Conservation (phyloP, 2,329 filamentous ascomycete genomes). For the Rhinocladiella similis region DNA sequence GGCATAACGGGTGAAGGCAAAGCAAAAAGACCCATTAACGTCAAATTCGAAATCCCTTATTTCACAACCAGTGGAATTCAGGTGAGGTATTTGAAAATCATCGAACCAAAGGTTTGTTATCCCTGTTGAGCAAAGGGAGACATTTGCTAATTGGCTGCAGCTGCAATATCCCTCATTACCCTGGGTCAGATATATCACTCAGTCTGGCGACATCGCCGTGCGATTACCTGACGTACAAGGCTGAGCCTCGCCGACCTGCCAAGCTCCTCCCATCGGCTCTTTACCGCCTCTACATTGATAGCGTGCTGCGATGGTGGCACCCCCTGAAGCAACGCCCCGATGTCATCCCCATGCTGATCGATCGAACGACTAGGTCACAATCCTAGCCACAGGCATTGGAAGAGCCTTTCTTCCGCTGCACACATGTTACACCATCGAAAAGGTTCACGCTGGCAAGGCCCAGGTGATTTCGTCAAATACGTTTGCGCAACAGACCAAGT, state of each 20-base stretch:
- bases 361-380: too few relatives aligned
- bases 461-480: too few relatives aligned
- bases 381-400: too few relatives aligned
- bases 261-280: neutral
- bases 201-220: slow-evolving; percentile 94
- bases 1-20: slow-evolving; percentile 77
- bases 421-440: too few relatives aligned
- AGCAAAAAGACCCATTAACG: slow-evolving; percentile 93
- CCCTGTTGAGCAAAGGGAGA: neutral
- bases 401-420: too few relatives aligned
- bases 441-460: too few relatives aligned
- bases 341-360: too few relatives aligned
- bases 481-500: too few relatives aligned
- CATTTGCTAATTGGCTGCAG: slow-evolving; percentile 47
- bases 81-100: slow-evolving; percentile 97
- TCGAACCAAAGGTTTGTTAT: slow-evolving; percentile 86
- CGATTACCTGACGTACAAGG: slow-evolving; percentile 81
- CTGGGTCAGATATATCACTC: slow-evolving; percentile 98
- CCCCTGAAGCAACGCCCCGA: too few relatives aligned
- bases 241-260: slow-evolving; percentile 1
- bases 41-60: slow-evolving; percentile 99
- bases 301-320: neutral
- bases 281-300: neutral
- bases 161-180: slow-evolving; percentile 96
- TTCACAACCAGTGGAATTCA: slow-evolving; percentile 99